These are phyloP conservation scores for Amphichorda felina DNA, from an alignment of 2,329 filamentous ascomycete species.

Conservation along the genomic window DNA sequence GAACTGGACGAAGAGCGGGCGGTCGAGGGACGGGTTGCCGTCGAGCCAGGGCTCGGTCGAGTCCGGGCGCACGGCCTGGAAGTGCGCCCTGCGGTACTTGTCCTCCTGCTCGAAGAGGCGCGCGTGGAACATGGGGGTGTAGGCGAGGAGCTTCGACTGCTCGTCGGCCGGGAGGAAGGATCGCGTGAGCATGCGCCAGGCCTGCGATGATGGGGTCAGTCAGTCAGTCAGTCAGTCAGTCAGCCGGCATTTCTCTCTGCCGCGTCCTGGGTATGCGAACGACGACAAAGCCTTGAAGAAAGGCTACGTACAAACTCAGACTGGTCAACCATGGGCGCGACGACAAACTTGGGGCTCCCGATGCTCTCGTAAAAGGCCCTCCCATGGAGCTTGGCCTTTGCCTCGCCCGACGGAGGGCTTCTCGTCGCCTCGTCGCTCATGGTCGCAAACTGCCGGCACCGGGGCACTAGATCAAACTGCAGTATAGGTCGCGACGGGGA, in stretches of 20 bases:
- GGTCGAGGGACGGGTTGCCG: constrained; percentile 73
- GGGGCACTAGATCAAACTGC: no score
- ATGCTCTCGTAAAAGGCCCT: constrained; percentile 91
- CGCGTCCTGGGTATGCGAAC: no score
- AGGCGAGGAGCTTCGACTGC: constrained; percentile 61
- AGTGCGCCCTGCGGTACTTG: constrained; percentile 68
- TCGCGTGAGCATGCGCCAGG: constrained; percentile 92
- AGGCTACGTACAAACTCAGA: constrained; percentile 87
- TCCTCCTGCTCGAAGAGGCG: constrained; percentile 70
- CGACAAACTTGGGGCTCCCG: constrained; percentile 77
- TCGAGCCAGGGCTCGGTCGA: constrained; percentile 52
- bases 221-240: constrained; percentile 4
- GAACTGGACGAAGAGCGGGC: constrained; percentile 92
- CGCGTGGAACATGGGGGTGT: constrained; percentile 94
- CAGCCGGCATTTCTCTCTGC: background rate
- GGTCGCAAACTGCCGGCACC: constrained; percentile 10
- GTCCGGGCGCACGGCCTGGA: constrained; percentile 50
- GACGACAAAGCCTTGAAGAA: no score
- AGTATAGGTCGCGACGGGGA: no score
- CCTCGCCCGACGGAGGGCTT: constrained; percentile 5
- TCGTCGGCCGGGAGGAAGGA: constrained; percentile 68
- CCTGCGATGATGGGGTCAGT: constrained; percentile 35
- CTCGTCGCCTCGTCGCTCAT: constrained; percentile 12
- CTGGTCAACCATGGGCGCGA: constrained; percentile 97
- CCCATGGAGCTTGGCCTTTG: constrained; percentile 56